Evolutionary conservation across 2,329 filamentous ascomycete species (phyloP).

Genomic region (Colletotrichum lentis): DNA sequence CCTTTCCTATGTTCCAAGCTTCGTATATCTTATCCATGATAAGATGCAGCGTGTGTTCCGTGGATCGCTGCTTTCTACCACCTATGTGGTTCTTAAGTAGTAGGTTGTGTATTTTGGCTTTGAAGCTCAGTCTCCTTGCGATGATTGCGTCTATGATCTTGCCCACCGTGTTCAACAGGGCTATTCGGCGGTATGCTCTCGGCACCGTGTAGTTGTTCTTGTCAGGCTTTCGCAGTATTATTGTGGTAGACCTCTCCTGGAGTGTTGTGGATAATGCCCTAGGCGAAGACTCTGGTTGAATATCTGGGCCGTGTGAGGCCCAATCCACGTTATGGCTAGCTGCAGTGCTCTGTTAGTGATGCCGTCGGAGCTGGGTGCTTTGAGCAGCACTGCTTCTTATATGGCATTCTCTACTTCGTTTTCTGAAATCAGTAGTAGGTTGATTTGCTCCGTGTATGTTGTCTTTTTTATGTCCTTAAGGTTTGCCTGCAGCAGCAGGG

Average conservation of each 20-base stretch:
- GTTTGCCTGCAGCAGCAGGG: neutral
- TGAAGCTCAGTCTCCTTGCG: slow-evolving; percentile 30
- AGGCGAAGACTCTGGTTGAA: too few relatives aligned
- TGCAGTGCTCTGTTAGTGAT: too few relatives aligned
- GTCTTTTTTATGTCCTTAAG: slow-evolving; percentile 11
- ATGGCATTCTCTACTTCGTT: slow-evolving; percentile 14
- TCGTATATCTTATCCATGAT: slow-evolving; percentile 32
- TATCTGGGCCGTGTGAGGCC: too few relatives aligned
- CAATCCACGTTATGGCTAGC: too few relatives aligned
- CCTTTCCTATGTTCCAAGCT: slow-evolving; percentile 18
- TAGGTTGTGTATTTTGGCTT: neutral
- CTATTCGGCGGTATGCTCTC: neutral
- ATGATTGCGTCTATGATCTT: neutral
- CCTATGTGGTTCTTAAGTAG: neutral
- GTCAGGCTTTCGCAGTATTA: too few relatives aligned
- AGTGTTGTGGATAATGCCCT: too few relatives aligned
- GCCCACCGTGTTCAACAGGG: neutral
- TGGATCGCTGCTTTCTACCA: slow-evolving; percentile 11
- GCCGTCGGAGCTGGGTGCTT: slow-evolving; percentile 16
- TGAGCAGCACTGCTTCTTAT: slow-evolving; percentile 37
- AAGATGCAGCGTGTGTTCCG: slow-evolving; percentile 35
- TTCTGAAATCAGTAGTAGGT: neutral
- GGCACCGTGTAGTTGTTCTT: too few relatives aligned
- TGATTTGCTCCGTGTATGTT: slow-evolving; percentile 11
- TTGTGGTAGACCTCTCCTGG: too few relatives aligned